These are phyloP conservation scores for Arthroderma sp. DNA, from an alignment of 2,329 filamentous ascomycete genomes.

Conservation along the genomic window DNA sequence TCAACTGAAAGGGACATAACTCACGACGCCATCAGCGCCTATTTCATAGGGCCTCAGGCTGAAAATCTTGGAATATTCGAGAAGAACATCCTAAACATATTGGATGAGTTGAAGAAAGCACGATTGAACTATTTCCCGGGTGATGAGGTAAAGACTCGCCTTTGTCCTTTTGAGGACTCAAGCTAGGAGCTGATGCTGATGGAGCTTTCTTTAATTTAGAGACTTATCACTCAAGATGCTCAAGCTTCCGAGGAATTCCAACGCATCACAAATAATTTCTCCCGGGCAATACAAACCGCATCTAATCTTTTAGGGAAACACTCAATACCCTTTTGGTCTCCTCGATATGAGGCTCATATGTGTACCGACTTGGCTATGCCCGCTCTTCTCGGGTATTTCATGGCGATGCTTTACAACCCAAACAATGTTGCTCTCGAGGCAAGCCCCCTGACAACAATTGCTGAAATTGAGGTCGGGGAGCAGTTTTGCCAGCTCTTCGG, in stretches of 20 bases:
- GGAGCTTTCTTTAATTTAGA: constrained; percentile 12
- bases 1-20: neutral
- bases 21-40: constrained; percentile 29
- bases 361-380: constrained; percentile 31
- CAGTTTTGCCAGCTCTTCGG: constrained; percentile 36
- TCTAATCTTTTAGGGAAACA: constrained; percentile 29
- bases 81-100: constrained; percentile 27
- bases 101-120: constrained; percentile 17
- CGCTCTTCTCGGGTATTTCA: constrained; percentile 34
- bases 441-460: constrained; percentile 33
- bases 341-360: constrained; percentile 38
- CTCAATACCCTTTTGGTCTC: constrained; percentile 33
- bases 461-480: constrained; percentile 34
- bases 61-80: constrained; percentile 31
- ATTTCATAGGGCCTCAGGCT: constrained; percentile 33
- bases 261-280: constrained; percentile 21
- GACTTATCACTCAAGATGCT: constrained; percentile 14
- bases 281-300: constrained; percentile 23
- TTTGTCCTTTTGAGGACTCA: neutral
- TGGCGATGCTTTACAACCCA: constrained; percentile 39
- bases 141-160: neutral
- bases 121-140: neutral
- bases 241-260: constrained; percentile 21
- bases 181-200: neutral
- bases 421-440: constrained; percentile 38